Evolutionary conservation across 768 basidiomycete species (phyloP), one percentile per base, ranked within the genome.

Genomic region (Porphyrellus cyaneotinctus): DNA sequence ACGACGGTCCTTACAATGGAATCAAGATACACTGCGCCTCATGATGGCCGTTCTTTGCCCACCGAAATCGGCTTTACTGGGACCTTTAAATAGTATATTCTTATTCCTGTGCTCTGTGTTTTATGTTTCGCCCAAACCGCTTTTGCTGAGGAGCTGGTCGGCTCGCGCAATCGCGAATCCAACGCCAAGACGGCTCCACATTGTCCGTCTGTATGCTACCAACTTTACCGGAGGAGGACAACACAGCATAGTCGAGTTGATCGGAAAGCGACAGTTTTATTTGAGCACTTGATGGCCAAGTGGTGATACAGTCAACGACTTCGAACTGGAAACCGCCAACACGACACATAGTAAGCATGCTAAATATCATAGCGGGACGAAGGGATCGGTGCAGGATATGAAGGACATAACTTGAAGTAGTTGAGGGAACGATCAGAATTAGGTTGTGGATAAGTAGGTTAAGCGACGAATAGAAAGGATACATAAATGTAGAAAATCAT

Each of bases 1-100:
- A 87, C 53, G 60, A 70, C 43, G 83, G 67, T 3, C 67, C 65
- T 44, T 68, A 68, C 43, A 63, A 67, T 14, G 65, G 63, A 6
- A 24, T 66, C 30, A 15, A 38, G 47, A 67, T 67, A 45, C 39
- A 39, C 1, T 63, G 60, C n/a, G 22, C 6, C 15, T 4, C 13
- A 13, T 48, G 39, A 51, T 26, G 10, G 6, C 39, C 23, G 15
- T 42, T 2, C 13, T 7, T 15, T 33, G n/a, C n/a, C n/a, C n/a
- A 28, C 26, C 26, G 26, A 28, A 28, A 28, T 28, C n/a, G n/a
- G n/a, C n/a, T n/a, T n/a, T n/a, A n/a, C n/a, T n/a, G n/a, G n/a
- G n/a, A n/a, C n/a, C n/a, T n/a, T n/a, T n/a, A n/a, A n/a, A n/a
- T n/a, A n/a, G n/a, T 14, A 9, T 18, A 18, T 37, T 36, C 17